phyloP scores from a whole-genome alignment of 805 yeast genomes.

The Candida insectorum region DNA sequence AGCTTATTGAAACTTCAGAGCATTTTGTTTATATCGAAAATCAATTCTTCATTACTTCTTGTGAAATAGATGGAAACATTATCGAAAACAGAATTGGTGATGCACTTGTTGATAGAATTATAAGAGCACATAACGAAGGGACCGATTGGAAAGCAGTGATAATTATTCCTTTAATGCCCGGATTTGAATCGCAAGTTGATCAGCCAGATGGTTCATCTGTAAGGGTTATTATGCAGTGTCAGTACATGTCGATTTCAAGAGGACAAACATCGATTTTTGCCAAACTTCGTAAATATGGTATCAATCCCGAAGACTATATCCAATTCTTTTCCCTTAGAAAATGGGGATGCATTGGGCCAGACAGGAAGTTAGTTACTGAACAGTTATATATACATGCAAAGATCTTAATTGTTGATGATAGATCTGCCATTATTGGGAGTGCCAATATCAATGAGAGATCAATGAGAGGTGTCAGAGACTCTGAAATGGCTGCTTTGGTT shows the following conservation, averaged over 20 bases:
- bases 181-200: slow-evolving; percentile 91
- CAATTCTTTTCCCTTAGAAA: slow-evolving; percentile 89
- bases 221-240: slow-evolving; percentile 94
- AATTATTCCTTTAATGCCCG: slow-evolving; percentile 95
- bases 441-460: slow-evolving; percentile 97
- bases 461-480: slow-evolving; percentile 90
- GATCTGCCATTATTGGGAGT: slow-evolving; percentile 91
- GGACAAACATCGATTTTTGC: slow-evolving; percentile 88
- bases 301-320: slow-evolving; percentile 86
- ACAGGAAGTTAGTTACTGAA: slow-evolving; percentile 74
- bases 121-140: slow-evolving; percentile 76
- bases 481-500: slow-evolving; percentile 87
- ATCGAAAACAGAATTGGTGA: slow-evolving; percentile 90
- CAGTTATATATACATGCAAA: slow-evolving; percentile 94
- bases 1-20: slow-evolving; percentile 84
- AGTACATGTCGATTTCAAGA: slow-evolving; percentile 86
- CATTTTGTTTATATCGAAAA: slow-evolving; percentile 94
- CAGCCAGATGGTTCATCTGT: slow-evolving; percentile 93
- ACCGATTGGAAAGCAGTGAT: slow-evolving; percentile 87
- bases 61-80: slow-evolving; percentile 76
- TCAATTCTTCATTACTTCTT: slow-evolving; percentile 91
- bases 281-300: slow-evolving; percentile 71
- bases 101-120: slow-evolving; percentile 95
- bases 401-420: slow-evolving; percentile 86
- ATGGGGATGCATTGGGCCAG: slow-evolving; percentile 90